These are phyloP conservation scores for Cercospora sp. DNA, from an alignment of 2,329 filamentous ascomycete species.

Conservation along the genomic window DNA sequence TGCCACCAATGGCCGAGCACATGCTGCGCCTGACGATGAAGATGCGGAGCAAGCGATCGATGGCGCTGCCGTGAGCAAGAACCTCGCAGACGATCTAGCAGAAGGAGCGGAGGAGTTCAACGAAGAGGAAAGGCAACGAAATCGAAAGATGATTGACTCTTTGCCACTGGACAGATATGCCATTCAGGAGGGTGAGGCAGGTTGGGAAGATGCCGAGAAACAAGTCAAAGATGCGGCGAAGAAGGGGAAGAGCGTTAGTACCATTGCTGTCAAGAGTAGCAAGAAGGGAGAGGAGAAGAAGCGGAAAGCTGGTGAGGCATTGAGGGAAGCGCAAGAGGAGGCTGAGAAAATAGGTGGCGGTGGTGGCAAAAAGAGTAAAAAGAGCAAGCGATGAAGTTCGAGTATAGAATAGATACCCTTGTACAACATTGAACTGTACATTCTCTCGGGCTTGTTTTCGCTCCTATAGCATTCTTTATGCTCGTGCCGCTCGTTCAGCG, in stretches of 20 bases:
- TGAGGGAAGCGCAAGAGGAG: constrained; percentile 41
- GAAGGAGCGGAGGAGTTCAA: constrained; percentile 75
- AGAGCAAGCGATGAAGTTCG: constrained; percentile 17
- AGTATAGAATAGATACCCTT: constrained; percentile 3
- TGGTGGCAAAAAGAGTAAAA: constrained; percentile 38
- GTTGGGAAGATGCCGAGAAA: constrained; percentile 69
- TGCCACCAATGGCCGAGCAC: constrained; percentile 41
- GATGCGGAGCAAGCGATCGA: constrained; percentile 46
- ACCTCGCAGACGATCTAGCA: constrained; percentile 77
- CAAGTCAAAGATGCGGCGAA: constrained; percentile 60
- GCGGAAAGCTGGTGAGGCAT: constrained; percentile 40
- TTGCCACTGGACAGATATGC: constrained; percentile 82
- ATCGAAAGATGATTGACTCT: constrained; percentile 85
- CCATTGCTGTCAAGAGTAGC: constrained; percentile 65
- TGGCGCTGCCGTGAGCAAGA: constrained; percentile 52
- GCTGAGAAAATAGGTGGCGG: constrained; percentile 30
- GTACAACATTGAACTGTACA: background rate
- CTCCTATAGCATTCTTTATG: background rate
- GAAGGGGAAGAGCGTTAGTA: constrained; percentile 52
- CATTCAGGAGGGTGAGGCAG: constrained; percentile 49
- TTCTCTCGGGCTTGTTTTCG: background rate
- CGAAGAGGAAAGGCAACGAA: constrained; percentile 70
- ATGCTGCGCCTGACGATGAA: constrained; percentile 24
- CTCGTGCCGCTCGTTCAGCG: background rate
- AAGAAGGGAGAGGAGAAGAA: constrained; percentile 34